These are phyloP conservation scores for Mortierella sp. DNA, from an alignment of 371 early-diverging fungal genomes.

Conservation along the genomic window DNA sequence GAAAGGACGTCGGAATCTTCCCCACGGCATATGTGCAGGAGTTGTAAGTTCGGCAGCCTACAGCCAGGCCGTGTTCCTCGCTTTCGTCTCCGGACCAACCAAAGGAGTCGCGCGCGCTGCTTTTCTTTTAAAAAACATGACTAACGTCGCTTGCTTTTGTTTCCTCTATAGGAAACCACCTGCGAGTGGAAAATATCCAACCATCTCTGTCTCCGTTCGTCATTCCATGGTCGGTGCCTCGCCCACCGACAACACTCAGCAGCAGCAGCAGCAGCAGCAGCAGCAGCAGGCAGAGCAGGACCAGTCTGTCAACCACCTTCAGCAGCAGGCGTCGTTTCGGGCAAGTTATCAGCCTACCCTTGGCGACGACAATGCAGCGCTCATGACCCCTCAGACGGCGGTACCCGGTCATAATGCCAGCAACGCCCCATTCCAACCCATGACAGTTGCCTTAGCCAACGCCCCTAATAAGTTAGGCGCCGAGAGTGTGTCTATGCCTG, in stretches of 20 bases:
- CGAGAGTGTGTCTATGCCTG: neutral
- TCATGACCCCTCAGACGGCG: conserved; percentile 3
- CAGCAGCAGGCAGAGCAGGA: conserved; percentile 32
- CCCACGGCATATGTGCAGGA: conserved; percentile 46
- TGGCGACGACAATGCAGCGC: neutral
- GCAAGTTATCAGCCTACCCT: conserved; percentile 32
- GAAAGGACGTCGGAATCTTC: conserved; percentile 49
- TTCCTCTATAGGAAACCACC: conserved; percentile 14
- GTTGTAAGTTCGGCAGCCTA: too few relatives aligned
- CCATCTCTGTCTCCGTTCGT: conserved; percentile 38
- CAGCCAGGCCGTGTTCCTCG: too few relatives aligned
- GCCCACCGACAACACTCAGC: conserved; percentile 49
- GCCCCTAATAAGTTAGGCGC: neutral
- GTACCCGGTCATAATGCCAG: neutral
- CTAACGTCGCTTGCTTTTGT: neutral
- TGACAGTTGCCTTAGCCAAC: conserved; percentile 10
- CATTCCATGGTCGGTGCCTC: conserved; percentile 41
- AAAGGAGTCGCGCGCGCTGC: too few relatives aligned
- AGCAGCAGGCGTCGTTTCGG: conserved; percentile 33
- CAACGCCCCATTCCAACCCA: conserved; percentile 16
- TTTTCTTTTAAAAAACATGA: too few relatives aligned
- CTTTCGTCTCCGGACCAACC: too few relatives aligned
- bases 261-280: conserved; percentile 42
- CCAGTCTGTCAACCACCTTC: conserved; percentile 34
- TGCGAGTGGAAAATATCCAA: conserved; percentile 29